Percentiles rank a stretch among this genome's conserved stretches.
Evolutionary conservation across 2,329 filamentous ascomycete species (phyloP).

Genomic region (Didymella segeticola): DNA sequence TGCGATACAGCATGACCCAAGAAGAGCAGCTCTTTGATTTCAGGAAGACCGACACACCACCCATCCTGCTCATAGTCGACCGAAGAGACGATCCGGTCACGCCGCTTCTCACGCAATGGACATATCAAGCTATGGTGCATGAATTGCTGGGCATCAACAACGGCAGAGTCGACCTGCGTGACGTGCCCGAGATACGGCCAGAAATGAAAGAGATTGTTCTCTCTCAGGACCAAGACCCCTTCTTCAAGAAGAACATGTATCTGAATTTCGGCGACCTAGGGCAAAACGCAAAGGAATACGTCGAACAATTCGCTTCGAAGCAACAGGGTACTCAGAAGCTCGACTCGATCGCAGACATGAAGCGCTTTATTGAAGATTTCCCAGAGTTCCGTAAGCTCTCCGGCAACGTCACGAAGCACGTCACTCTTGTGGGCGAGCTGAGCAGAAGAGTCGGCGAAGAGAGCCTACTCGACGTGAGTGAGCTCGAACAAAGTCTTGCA

Average conservation of each 20-base stretch:
- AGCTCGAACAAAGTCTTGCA: slow-evolving; percentile 93
- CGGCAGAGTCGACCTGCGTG: slow-evolving; percentile 86
- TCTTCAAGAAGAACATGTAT: slow-evolving; percentile 99
- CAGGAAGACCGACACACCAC: slow-evolving; percentile 89
- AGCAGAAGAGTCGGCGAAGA: slow-evolving; percentile 87
- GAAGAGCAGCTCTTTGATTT: slow-evolving; percentile 98
- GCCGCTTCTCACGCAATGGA: slow-evolving; percentile 95
- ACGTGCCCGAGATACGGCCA: slow-evolving; percentile 81
- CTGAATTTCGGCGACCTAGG: slow-evolving; percentile 96
- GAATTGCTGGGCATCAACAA: slow-evolving; percentile 93
- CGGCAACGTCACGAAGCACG: slow-evolving; percentile 97
- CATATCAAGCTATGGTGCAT: slow-evolving; percentile 99
- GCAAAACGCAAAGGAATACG: slow-evolving; percentile 97
- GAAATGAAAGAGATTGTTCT: slow-evolving; percentile 94
- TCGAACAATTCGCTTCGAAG: slow-evolving; percentile 96
- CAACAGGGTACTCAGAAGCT: slow-evolving; percentile 97
- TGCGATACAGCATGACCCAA: slow-evolving; percentile 91
- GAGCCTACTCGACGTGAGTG: slow-evolving; percentile 91
- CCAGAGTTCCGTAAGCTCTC: slow-evolving; percentile 97
- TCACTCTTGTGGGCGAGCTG: slow-evolving; percentile 91
- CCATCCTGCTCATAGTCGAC: slow-evolving; percentile 88
- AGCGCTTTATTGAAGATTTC: slow-evolving; percentile 98
- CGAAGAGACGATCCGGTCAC: slow-evolving; percentile 94
- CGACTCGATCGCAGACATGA: slow-evolving; percentile 98
- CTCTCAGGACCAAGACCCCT: slow-evolving; percentile 95